Evolutionary conservation across 768 basidiomycete species (phyloP).

Genomic region (Clitopilus hobsonii): DNA sequence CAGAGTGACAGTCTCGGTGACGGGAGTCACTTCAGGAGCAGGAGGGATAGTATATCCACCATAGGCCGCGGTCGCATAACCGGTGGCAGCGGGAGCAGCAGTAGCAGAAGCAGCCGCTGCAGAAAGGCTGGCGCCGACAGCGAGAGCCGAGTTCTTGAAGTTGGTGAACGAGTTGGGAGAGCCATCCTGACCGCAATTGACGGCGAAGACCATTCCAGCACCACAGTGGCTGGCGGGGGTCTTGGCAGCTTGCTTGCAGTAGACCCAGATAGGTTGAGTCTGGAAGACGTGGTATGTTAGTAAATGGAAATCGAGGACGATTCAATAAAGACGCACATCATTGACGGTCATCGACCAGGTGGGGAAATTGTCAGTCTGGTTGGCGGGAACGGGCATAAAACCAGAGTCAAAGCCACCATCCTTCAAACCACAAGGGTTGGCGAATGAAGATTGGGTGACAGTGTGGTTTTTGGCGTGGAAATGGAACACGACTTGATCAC

Average conservation of each 20-base stretch:
- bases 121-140: constrained; percentile 45
- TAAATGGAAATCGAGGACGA: neutral
- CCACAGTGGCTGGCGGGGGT: constrained; percentile 56
- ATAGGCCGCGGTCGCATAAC: constrained; percentile 40
- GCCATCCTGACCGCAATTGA: constrained; percentile 56
- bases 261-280: constrained; percentile 57
- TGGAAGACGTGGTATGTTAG: constrained; percentile 12
- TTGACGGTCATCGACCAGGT: constrained; percentile 50
- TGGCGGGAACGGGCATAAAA: constrained; percentile 52
- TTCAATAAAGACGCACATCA: constrained; percentile 25
- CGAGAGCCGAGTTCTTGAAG: constrained; percentile 55
- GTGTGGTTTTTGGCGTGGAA: constrained; percentile 58
- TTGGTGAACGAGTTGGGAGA: constrained; percentile 54
- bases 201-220: constrained; percentile 61
- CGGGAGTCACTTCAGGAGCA: constrained; percentile 34
- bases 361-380: constrained; percentile 42
- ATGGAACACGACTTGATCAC: constrained; percentile 60
- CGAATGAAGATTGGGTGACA: constrained; percentile 47
- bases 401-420: constrained; percentile 53
- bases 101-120: constrained; percentile 34
- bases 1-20: constrained; percentile 46
- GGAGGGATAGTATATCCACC: constrained; percentile 49
- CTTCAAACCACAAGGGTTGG: constrained; percentile 46
- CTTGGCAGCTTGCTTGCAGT: constrained; percentile 48
- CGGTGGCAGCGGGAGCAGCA: constrained; percentile 20